Base-by-base conservation (phyloP, 805 yeast genomes). In the Candida ovalis region DNA sequence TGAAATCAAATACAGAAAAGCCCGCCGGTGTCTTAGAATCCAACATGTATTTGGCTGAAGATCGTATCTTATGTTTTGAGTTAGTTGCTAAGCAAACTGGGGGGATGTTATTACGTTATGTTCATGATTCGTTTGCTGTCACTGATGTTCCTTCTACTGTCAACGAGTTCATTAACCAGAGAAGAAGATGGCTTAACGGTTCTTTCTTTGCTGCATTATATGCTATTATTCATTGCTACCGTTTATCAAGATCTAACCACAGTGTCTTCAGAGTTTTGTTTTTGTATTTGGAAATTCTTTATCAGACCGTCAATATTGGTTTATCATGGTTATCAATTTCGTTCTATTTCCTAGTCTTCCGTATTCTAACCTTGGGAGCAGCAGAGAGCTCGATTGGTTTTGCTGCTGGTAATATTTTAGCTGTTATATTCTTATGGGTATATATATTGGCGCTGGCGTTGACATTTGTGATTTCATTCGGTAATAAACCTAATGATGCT, bases 111-210 rank as follows among this genome's bases (percentile, higher is more conserved):
- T 77, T 92, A 57, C 78, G 83, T 57, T 91, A 90, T 59, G 96
- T 91, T 58, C 85, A 88, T 64, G 80, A 84, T 56, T 92, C 97
- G 4, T 81, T 78, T 58, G 98, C 96, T 1, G 91, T 88, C 56
- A 92, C 98, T 5, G 98, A 92, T 76, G 97, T 91, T 39, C 98
- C 98, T 4, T 92, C 88, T 49, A 72, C 78, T 30, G 79, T 92
- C 36, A 81, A 90, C n/a, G 97, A 91, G 65, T 84, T 91, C 55
- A 82, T 92, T 39, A 76, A 90, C 51, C 97, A 92, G 68, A 80
- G 97, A 70, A 78, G 98, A 63, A 81, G 98, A 69, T 92, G 98
- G 98, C 78, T 92, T 54, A 92, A 92, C 66, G 98, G 98, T 47
- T 90, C 98, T 0, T 86, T 92, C 63, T 92, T 92, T 69, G 97